Conservation (phyloP, 164 flowering plant genomes). For the Vitis riparia region DNA sequence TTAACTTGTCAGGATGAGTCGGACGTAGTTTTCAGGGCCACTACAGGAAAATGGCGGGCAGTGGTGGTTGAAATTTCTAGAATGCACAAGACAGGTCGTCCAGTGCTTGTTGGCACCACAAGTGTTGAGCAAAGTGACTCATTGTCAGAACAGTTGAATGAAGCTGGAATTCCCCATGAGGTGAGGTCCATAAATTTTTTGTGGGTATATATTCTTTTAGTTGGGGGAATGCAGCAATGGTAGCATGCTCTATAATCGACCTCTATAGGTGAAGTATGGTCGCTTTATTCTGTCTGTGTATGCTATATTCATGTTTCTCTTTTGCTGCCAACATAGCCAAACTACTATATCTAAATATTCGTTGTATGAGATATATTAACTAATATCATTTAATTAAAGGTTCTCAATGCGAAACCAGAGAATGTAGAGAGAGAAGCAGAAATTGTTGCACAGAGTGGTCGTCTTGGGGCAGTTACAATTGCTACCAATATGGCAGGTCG, state of each 20-base stretch:
- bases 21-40: conserved; percentile 90
- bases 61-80: conserved; percentile 94
- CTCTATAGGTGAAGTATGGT: not conserved
- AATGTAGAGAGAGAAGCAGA: conserved; percentile 99
- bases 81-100: conserved; percentile 96
- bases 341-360: too few relatives aligned
- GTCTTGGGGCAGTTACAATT: conserved; percentile 93
- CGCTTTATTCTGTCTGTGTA: not conserved
- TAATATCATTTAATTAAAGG: conserved; percentile 37
- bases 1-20: conserved; percentile 78
- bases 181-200: conserved; percentile 32
- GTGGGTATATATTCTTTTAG: not conserved
- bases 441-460: conserved; percentile 98
- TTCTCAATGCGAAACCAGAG: conserved; percentile 99
- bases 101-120: conserved; percentile 98
- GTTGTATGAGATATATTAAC: conserved; percentile 2
- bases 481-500: conserved; percentile 99
- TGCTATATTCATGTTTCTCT: not conserved
- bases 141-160: conserved; percentile 70
- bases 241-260: not conserved
- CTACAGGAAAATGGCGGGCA: conserved; percentile 90
- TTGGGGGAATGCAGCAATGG: not conserved
- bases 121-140: conserved; percentile 98
- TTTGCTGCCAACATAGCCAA: not conserved
- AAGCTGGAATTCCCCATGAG: conserved; percentile 96